phyloP scores from a whole-genome alignment of 257 asterid genomes.

The Echites panduratus region DNA sequence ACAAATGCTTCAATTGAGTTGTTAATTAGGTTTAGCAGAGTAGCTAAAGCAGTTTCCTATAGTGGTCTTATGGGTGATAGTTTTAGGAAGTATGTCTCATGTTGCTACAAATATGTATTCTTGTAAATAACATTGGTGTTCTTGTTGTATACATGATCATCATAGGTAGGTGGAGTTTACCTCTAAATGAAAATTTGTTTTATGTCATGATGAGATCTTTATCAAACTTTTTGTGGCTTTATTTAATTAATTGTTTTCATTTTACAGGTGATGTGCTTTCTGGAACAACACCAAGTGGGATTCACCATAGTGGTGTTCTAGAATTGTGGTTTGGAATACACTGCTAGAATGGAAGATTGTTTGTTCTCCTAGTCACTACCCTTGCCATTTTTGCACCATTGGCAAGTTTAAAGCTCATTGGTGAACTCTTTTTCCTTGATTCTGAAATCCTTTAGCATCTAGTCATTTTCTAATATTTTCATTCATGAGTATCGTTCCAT shows the following conservation, averaged over 20 bases:
- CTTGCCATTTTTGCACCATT: conserved; percentile 78
- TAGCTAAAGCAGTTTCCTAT: conserved; percentile 65
- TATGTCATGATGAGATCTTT: background rate
- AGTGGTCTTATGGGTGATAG: conserved; percentile 89
- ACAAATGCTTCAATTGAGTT: conserved; percentile 85
- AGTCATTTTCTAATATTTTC: background rate
- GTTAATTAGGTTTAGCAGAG: conserved; percentile 74
- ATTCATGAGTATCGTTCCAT: background rate
- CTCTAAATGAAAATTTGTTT: background rate
- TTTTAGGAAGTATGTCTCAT: conserved; percentile 78
- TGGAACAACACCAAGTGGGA: conserved; percentile 74
- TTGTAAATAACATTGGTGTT: conserved; percentile 85
- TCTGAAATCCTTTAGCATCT: background rate
- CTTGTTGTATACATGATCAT: conserved; percentile 97
- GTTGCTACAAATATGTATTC: conserved; percentile 71
- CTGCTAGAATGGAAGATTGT: conserved; percentile 85
- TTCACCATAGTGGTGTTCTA: conserved; percentile 91
- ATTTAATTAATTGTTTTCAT: background rate
- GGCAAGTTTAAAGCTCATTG: conserved; percentile 92
- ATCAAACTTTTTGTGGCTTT: background rate
- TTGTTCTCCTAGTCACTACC: conserved; percentile 70
- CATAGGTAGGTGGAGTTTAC: conserved; percentile 56
- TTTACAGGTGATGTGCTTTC: conserved; percentile 93
- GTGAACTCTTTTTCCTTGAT: conserved; percentile 32
- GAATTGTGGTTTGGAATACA: conserved; percentile 93